Evolutionary conservation across 1,139 yeast species (phyloP), one percentile per base, ranked within the genome.

Genomic region (Blastobotrys aristatus): DNA sequence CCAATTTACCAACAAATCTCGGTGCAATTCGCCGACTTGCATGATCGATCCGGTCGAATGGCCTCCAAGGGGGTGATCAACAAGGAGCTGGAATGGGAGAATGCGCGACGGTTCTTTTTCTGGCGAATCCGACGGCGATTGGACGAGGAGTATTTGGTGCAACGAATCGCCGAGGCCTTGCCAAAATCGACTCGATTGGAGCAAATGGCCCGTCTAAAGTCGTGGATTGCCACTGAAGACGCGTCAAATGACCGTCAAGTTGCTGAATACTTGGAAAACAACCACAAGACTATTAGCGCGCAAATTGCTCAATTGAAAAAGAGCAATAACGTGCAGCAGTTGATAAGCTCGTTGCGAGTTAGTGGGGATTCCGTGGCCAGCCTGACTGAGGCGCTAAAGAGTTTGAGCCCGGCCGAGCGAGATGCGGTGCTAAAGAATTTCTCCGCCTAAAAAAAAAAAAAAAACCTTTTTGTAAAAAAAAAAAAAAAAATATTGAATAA

Each of bases 121-220:
- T 92, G 98, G 98, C 83, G 99, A 71, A 79, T 88, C 56, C 88
- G 97, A 73, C 85, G 98, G 72, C 87, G 97, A 71, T 75, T 94
- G 69, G 84, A 86, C 66, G 97, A 92, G 72, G 95, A 88, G 67
- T 87, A 88, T 69, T 75, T 90, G 62, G 74, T 88, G 67, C 82
- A 79, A 67, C 77, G 86, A 63, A 79, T 90, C 60, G 80, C 81
- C 48, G 82, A 78, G 51, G 83, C 80, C 54, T 67, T 84, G 51
- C 76, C 81, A 48, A 63, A 70, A 44, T 77, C 87, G 40, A 75
- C 79, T 39, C 80, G 90, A 67, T 74, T 88, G 55, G 97, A 89
- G 70, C 81, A 83, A 70, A 80, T 84, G 52, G 85, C 96, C 21
- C 80, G 96, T 71, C 72, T 92, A 62, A 84, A 83, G 76, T 82